A percentile compares a stretch with the other conserved stretches of the same genome.
Evolutionary conservation across 2,329 filamentous ascomycete species (phyloP).

Genomic region (Clonostachys chloroleuca): DNA sequence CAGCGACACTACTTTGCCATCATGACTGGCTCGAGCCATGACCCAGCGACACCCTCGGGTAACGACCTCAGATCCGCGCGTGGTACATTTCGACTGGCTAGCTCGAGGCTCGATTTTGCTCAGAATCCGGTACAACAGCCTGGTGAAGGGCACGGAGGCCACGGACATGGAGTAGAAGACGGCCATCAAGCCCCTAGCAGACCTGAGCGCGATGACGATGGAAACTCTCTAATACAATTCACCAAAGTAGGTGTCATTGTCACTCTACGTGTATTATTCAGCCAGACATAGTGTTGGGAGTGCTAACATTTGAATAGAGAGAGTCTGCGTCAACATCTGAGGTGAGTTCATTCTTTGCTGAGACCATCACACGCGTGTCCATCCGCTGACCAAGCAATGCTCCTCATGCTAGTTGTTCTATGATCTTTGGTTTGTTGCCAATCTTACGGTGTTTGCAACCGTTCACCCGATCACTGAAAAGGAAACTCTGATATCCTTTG

Average conservation of each 20-base stretch:
- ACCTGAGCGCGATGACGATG: background rate
- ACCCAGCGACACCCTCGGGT: too few species aligned
- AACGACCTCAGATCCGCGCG: too few species aligned
- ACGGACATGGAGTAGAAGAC: too few species aligned
- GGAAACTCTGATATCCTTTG: slow-evolving; percentile 22
- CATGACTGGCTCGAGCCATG: too few species aligned
- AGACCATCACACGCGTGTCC: too few species aligned
- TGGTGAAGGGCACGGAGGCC: too few species aligned
- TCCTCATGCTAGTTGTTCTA: slow-evolving; percentile 29
- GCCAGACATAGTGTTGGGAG: background rate
- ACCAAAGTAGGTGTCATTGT: background rate
- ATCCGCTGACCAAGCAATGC: background rate
- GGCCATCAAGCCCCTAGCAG: too few species aligned
- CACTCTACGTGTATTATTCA: too few species aligned
- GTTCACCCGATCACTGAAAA: slow-evolving; percentile 21
- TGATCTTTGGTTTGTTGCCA: slow-evolving; percentile 46
- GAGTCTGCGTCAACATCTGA: background rate
- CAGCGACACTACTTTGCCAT: too few species aligned
- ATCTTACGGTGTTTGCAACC: slow-evolving; percentile 53
- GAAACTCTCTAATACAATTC: background rate
- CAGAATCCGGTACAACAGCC: too few species aligned
- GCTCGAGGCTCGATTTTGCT: too few species aligned
- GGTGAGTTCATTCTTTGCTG: background rate
- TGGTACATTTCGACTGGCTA: too few species aligned
- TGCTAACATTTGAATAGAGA: background rate